A percentile compares a stretch with the other conserved stretches of the same genome.
Conservation (phyloP, 2,329 filamentous ascomycete species). For the Fusarium sp. region DNA sequence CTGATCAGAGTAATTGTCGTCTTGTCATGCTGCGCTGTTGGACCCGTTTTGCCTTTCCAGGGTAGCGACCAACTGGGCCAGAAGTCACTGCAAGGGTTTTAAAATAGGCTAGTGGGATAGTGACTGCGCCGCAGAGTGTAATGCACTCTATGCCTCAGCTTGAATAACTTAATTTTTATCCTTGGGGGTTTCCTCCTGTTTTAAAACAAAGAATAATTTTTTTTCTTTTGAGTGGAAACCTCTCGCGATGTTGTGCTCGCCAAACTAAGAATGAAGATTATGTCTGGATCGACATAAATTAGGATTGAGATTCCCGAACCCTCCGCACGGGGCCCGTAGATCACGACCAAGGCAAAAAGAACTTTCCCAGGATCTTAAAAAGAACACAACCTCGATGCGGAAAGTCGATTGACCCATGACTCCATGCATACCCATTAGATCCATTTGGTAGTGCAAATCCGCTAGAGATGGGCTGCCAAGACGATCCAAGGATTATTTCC, state of each 20-base stretch:
- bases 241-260: background rate
- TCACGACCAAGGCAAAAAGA: background rate
- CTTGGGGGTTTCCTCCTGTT: rapidly evolving
- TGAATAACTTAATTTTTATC: background rate
- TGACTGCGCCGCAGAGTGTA: background rate
- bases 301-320: constrained; percentile 3
- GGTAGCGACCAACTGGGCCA: background rate
- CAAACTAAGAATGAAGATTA: background rate
- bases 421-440: background rate
- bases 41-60: background rate
- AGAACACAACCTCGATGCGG: background rate
- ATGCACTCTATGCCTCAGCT: background rate
- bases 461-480: background rate
- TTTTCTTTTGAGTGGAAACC: background rate
- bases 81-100: background rate
- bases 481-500: background rate
- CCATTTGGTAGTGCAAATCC: constrained; percentile 1
- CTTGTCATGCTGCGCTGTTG: background rate
- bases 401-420: background rate
- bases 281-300: background rate
- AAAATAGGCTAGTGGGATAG: background rate
- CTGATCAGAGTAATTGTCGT: background rate
- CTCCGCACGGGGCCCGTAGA: constrained; percentile 2
- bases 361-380: background rate
- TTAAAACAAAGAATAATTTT: rapidly evolving